Percentiles rank a stretch among this genome's conserved stretches.
phyloP scores from a whole-genome alignment of 768 basidiomycete species.

The Macrolepiota dolichaula region DNA sequence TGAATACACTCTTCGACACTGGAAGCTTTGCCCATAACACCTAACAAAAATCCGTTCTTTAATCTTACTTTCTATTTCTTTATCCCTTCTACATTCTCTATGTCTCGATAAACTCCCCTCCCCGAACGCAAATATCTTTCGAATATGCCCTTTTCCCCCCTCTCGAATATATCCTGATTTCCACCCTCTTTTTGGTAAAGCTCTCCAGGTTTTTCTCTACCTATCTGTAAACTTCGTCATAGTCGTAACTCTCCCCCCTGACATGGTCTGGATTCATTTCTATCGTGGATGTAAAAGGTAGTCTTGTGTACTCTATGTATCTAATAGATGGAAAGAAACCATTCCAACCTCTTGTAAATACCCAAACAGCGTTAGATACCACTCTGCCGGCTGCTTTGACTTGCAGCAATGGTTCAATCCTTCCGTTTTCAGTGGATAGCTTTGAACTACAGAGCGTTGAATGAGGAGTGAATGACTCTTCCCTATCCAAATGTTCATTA shows the following conservation, averaged over 20 bases:
- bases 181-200: neutral
- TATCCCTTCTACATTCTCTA: neutral
- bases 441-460: too few species aligned
- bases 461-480: too few species aligned
- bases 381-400: too few species aligned
- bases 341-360: neutral
- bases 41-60: neutral
- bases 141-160: neutral
- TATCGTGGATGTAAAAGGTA: neutral
- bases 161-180: neutral
- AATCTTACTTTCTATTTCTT: neutral
- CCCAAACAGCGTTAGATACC: too few species aligned
- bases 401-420: too few species aligned
- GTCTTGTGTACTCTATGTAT: neutral
- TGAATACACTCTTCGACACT: constrained; percentile 18
- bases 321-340: neutral
- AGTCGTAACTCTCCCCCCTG: neutral
- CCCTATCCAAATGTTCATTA: too few species aligned
- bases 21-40: neutral
- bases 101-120: neutral
- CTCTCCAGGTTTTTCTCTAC: too few species aligned
- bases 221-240: neutral
- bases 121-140: neutral
- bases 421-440: too few species aligned
- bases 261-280: neutral